Evolutionary conservation across 495 filamentous ascomycete genomes (phyloP), one percentile per base, ranked within the genome.

Genomic region (Daldinia loculata): DNA sequence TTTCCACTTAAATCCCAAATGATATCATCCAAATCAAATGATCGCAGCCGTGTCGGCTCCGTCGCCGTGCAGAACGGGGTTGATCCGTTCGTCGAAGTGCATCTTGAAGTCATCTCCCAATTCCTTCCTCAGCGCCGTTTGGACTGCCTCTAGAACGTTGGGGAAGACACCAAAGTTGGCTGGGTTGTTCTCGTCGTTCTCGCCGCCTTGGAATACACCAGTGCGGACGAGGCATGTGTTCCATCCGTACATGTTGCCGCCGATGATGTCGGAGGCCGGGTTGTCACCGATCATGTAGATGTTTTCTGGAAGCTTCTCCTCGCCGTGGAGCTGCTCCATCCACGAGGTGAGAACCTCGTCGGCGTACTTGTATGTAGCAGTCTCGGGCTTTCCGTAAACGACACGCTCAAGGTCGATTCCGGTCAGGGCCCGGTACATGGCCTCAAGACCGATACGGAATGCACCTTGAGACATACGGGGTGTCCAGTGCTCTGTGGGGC

Each of bases 111-210:
- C 91, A 83, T 76, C 88, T 12, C 86, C 88, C 2, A 87, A 84
- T 65, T 98, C 89, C 65, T 92, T 91, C 82, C 97, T 86, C 81
- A 97, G 93, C 74, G 97, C 95, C 85, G 97, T 91, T 78, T 97
- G 95, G 74, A 98, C 95, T 72, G 97, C 97, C 69, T 91, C 86
- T 43, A 92, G 89, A 75, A 98, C 95, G 67, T 89, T 88, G 60
- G 81, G 77, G 84, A 92, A 98, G 56, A 99, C 87, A 34, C 95
- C 95, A 79, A 97, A 90, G 80, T 92, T 92, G 65, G 95, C 95
- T 14, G 95, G 95, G 78, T 98, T 94, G 70, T 95, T 93, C 82
- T 98, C 95, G 78, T 99, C 97, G 51, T 89, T 87, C 63, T 92
- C 89, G 19, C 96, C 83, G 32, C 82, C 79, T 56, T 81, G 77